Conservation (phyloP, 176 grass and related monocot species). For the Oropetium thomaeum region DNA sequence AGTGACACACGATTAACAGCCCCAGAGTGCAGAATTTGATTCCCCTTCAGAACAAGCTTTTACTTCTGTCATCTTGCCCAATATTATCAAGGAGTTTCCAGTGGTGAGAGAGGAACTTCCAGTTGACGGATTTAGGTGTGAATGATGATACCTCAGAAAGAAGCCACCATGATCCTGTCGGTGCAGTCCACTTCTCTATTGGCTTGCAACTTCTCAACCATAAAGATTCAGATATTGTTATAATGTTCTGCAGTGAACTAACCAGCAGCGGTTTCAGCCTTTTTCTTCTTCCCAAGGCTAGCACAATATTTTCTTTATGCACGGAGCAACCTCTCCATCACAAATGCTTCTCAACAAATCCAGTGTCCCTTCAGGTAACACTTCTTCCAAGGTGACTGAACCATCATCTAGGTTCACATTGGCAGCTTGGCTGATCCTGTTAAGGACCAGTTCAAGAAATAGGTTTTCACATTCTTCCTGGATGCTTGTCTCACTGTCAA, state of each 20-base stretch:
- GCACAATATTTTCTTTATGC: constrained; percentile 81
- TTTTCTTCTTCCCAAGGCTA: constrained; percentile 96
- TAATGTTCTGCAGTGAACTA: constrained; percentile 79
- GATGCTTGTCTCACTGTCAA: constrained; percentile 86
- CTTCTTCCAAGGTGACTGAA: constrained; percentile 36
- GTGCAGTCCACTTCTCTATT: constrained; percentile 78
- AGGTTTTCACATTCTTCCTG: constrained; percentile 95
- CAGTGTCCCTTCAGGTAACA: constrained; percentile 65
- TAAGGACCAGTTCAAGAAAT: constrained; percentile 85
- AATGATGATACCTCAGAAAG: constrained; percentile 82
- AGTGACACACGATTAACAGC: constrained; percentile 82
- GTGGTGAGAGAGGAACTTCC: constrained; percentile 87
- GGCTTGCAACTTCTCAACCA: constrained; percentile 50
- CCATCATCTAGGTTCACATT: constrained; percentile 43
- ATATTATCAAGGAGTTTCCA: constrained; percentile 91
- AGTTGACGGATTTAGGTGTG: constrained; percentile 68
- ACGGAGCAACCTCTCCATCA: constrained; percentile 71
- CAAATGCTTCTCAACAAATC: constrained; percentile 73
- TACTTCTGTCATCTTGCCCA: constrained; percentile 37
- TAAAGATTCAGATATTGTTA: constrained; percentile 65
- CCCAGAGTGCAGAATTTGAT: constrained; percentile 60
- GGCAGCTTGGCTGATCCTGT: constrained; percentile 66
- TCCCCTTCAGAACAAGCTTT: constrained; percentile 54
- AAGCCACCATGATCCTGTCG: constrained; percentile 83
- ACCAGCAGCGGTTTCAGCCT: constrained; percentile 60